phyloP scores from a whole-genome alignment of 2,329 filamentous ascomycete genomes.

The Pseudogymnoascus sp. region DNA sequence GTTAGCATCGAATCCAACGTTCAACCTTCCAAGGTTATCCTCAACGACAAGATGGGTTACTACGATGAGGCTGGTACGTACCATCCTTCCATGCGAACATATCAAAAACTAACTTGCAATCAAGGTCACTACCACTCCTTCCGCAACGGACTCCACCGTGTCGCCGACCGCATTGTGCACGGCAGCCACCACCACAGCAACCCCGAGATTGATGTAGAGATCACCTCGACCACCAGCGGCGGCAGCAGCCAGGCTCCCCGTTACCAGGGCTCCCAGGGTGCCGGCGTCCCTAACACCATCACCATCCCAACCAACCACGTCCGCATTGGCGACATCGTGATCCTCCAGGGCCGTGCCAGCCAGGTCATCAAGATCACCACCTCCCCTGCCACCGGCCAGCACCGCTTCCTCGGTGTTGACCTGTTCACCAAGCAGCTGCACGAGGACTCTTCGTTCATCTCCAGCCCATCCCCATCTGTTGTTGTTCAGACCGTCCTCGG shows the following conservation, averaged over 20 bases:
- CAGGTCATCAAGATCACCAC: constrained; percentile 99
- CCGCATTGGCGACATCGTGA: constrained; percentile 95
- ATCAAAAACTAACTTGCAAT: background rate
- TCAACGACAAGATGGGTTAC: constrained; percentile 59
- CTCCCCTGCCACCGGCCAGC: constrained; percentile 96
- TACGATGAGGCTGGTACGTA: constrained; percentile 58
- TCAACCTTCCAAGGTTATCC: constrained; percentile 24
- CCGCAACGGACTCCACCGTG: constrained; percentile 60
- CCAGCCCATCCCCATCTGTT: constrained; percentile 91
- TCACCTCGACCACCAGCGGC: constrained; percentile 15
- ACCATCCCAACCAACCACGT: constrained; percentile 99
- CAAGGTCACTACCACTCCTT: constrained; percentile 63
- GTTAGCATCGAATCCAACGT: constrained; percentile 40
- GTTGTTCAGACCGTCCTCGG: constrained; percentile 99
- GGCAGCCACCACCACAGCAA: constrained; percentile 46
- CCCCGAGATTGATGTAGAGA: constrained; percentile 27
- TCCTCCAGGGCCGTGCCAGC: constrained; percentile 97
- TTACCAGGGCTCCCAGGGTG: constrained; percentile 3
- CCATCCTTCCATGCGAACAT: background rate
- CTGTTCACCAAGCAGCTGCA: constrained; percentile 99
- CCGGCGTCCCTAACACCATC: constrained; percentile 65
- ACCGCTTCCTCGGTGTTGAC: constrained; percentile 99
- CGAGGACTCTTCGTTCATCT: constrained; percentile 96
- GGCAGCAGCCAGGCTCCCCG: constrained; percentile 12
- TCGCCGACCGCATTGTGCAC: constrained; percentile 56